A percentile compares a stretch with the other conserved stretches of the same genome.
Evolutionary conservation across 768 basidiomycete genomes (phyloP).

Genomic region (Trametes elegans): DNA sequence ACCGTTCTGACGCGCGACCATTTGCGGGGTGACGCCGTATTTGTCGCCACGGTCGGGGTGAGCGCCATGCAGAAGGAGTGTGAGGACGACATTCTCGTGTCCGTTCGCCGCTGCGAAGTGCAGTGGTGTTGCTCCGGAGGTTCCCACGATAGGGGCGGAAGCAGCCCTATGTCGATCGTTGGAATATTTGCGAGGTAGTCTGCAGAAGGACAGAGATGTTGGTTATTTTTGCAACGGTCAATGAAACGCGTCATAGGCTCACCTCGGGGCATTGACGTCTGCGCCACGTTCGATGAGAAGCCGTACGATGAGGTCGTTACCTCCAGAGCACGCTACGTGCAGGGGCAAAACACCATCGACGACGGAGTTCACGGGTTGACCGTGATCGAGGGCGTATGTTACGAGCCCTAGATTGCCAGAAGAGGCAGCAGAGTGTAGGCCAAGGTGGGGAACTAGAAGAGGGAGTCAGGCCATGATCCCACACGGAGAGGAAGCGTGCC

Average conservation of each 20-base stretch:
- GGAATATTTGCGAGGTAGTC: constrained; percentile 73
- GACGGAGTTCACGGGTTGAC: constrained; percentile 95
- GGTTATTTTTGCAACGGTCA: constrained; percentile 1
- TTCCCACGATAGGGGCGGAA: constrained; percentile 70
- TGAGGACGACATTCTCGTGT: constrained; percentile 71
- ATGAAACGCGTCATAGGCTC: constrained; percentile 25
- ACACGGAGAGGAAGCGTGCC: constrained; percentile 18
- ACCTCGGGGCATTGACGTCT: constrained; percentile 97
- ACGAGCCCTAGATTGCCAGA: constrained; percentile 91
- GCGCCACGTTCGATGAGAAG: constrained; percentile 91
- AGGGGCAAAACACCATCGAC: constrained; percentile 96
- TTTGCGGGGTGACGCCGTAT: constrained; percentile 85
- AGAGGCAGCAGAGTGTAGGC: constrained; percentile 73
- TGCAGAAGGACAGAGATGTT: constrained; percentile 26
- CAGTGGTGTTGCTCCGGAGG: constrained; percentile 89
- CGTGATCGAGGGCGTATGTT: constrained; percentile 88
- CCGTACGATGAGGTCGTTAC: constrained; percentile 83
- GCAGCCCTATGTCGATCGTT: constrained; percentile 64
- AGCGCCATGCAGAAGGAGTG: constrained; percentile 85
- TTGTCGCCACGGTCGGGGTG: constrained; percentile 83
- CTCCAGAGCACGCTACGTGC: constrained; percentile 92
- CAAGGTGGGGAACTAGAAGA: constrained; percentile 67
- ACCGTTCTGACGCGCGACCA: constrained; percentile 76
- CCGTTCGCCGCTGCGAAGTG: constrained; percentile 98
- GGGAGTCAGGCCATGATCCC: neutral